Percentiles rank a stretch among this genome's conserved stretches.
Evolutionary conservation across 345 rosid genomes (phyloP).

Genomic region (Cardiospermum halicacabum): DNA sequence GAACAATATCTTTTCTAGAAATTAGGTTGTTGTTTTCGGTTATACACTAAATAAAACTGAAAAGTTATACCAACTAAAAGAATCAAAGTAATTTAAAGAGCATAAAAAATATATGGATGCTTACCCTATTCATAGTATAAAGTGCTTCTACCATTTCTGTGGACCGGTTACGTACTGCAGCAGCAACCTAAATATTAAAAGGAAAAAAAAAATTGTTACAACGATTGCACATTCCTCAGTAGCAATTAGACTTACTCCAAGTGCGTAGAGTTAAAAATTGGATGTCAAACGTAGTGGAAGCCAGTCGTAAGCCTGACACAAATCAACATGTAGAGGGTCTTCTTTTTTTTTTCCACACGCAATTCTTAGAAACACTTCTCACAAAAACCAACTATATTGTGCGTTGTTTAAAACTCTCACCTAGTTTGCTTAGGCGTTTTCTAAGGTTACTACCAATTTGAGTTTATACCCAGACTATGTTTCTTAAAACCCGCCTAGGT

Average conservation of each 20-base stretch:
- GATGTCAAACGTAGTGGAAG: not conserved
- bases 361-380: not conserved
- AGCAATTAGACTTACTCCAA: constrained; percentile 2
- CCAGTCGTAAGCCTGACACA: not conserved
- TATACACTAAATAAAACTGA: not conserved
- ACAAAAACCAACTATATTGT: not conserved
- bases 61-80: not conserved
- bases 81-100: not conserved
- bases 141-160: constrained; percentile 75
- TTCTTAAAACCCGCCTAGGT: too few relatives aligned
- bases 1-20: not conserved
- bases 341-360: not conserved
- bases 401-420: too few relatives aligned
- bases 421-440: too few relatives aligned
- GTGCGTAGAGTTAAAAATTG: not conserved
- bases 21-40: too few relatives aligned
- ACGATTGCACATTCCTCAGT: constrained; percentile 2
- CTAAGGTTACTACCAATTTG: too few relatives aligned
- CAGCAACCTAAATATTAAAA: constrained; percentile 48
- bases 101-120: constrained; percentile 7
- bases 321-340: not conserved
- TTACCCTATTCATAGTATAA: constrained; percentile 72
- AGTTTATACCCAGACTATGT: too few relatives aligned
- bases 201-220: constrained; percentile 3
- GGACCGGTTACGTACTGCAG: constrained; percentile 51